Percentiles rank a stretch among this genome's conserved stretches.
These are phyloP conservation scores for Tuber magnatum DNA, from an alignment of 495 filamentous ascomycete species.

Conservation along the genomic window DNA sequence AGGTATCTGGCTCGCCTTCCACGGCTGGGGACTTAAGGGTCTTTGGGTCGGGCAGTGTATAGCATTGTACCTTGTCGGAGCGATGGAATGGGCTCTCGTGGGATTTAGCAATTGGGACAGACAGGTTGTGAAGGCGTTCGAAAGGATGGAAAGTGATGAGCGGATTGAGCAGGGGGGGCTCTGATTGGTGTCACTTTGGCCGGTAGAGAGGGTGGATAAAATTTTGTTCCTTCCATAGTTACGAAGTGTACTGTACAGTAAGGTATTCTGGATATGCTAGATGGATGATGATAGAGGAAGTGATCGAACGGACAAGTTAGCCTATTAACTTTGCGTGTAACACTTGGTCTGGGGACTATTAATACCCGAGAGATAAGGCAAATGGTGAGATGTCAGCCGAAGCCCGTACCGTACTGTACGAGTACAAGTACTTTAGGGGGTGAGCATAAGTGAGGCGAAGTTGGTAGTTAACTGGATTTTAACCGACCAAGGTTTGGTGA, in stretches of 20 bases:
- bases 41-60: slow-evolving; percentile 89
- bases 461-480: too few relatives aligned
- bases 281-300: neutral
- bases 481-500: too few relatives aligned
- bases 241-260: neutral
- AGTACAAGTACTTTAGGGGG: too few relatives aligned
- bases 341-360: neutral
- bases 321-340: neutral
- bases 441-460: too few relatives aligned
- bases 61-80: slow-evolving; percentile 75
- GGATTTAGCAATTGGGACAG: slow-evolving; percentile 68
- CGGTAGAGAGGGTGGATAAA: slow-evolving; percentile 11
- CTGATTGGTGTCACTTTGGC: neutral
- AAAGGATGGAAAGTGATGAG: slow-evolving; percentile 62
- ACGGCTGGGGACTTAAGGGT: slow-evolving; percentile 78
- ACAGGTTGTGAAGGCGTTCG: slow-evolving; percentile 69
- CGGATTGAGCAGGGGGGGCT: slow-evolving; percentile 44
- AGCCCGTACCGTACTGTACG: neutral
- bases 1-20: slow-evolving; percentile 80
- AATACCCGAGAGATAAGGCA: neutral
- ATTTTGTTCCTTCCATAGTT: slow-evolving; percentile 15
- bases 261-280: neutral
- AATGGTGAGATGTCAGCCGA: neutral
- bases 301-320: neutral
- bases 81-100: slow-evolving; percentile 74